Evolutionary conservation across 306 rosid genomes (phyloP).

Genomic region (Senna tora): DNA sequence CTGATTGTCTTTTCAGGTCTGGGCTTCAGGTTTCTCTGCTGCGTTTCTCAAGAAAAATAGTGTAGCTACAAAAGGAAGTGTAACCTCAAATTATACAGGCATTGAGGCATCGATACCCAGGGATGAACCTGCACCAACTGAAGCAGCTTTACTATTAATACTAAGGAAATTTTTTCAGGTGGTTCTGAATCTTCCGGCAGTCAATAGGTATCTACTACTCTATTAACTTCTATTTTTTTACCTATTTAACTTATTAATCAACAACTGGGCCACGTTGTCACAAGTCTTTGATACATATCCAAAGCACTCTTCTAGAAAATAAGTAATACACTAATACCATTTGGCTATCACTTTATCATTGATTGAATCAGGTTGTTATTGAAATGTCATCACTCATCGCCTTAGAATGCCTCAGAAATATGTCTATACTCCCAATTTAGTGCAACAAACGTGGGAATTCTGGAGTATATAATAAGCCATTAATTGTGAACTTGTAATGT

Average conservation of each 20-base stretch:
- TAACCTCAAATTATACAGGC: slow-evolving; percentile 44
- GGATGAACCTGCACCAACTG: slow-evolving; percentile 72
- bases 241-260: slow-evolving; percentile 18
- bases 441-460: slow-evolving; percentile 1
- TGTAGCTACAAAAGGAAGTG: slow-evolving; percentile 72
- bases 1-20: slow-evolving; percentile 61
- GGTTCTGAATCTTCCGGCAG: slow-evolving; percentile 77
- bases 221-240: too few species aligned
- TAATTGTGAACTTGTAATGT: neutral
- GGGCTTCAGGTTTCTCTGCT: slow-evolving; percentile 99
- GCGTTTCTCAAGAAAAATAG: slow-evolving; percentile 90
- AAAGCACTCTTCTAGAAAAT: slow-evolving; percentile 24
- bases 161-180: slow-evolving; percentile 78
- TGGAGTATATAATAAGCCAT: neutral
- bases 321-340: neutral
- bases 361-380: slow-evolving; percentile 24
- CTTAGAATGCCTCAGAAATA: slow-evolving; percentile 23
- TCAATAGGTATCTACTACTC: slow-evolving; percentile 68
- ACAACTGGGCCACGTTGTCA: neutral
- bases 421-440: neutral
- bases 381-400: slow-evolving; percentile 16
- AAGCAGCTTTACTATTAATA: slow-evolving; percentile 71
- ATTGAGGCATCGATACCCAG: slow-evolving; percentile 49
- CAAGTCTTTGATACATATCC: neutral
- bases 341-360: neutral